Percentiles rank a stretch among this genome's conserved stretches.
Evolutionary conservation across 2,329 filamentous ascomycete genomes (phyloP).

Genomic region (Corynespora cassiicola): DNA sequence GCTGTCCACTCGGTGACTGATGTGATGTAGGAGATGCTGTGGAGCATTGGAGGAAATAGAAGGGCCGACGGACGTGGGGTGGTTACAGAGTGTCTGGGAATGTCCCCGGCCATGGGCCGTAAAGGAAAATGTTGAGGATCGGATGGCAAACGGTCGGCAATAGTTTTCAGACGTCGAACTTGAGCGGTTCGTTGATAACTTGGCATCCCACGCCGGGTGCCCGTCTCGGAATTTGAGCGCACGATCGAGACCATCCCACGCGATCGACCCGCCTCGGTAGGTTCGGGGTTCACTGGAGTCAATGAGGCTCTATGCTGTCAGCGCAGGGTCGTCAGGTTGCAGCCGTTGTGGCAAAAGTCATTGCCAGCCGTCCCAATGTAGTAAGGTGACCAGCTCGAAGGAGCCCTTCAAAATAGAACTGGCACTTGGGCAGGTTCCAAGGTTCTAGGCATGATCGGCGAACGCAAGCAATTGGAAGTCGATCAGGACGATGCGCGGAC

Average conservation of each 20-base stretch:
- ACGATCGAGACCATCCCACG: slow-evolving; percentile 21
- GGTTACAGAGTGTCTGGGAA: not conserved
- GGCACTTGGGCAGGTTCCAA: slow-evolving; percentile 1
- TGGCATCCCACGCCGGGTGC: slow-evolving; percentile 32
- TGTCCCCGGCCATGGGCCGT: not conserved
- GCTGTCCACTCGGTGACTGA: no score
- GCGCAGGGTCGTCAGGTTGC: slow-evolving; percentile 11
- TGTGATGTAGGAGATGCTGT: not conserved
- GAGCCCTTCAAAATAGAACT: slow-evolving; percentile 4
- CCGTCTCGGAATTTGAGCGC: slow-evolving; percentile 22
- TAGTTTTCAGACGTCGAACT: slow-evolving; percentile 19
- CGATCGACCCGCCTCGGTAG: slow-evolving; percentile 21
- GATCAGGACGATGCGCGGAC: slow-evolving; percentile 1
- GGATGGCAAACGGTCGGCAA: slow-evolving; percentile 7
- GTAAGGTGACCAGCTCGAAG: not conserved
- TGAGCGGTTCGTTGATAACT: slow-evolving; percentile 16
- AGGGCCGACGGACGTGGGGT: slow-evolving; percentile 6
- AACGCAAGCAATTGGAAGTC: slow-evolving; percentile 4
- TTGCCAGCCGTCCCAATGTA: not conserved
- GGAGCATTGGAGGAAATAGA: no score
- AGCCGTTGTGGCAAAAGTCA: no score
- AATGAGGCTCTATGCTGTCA: slow-evolving; percentile 17
- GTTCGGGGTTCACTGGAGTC: slow-evolving; percentile 16
- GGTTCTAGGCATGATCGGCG: slow-evolving; percentile 9
- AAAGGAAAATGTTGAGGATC: slow-evolving; percentile 20